phyloP scores from a whole-genome alignment of 768 basidiomycete species.

The Rhizopogon vinicolor region DNA sequence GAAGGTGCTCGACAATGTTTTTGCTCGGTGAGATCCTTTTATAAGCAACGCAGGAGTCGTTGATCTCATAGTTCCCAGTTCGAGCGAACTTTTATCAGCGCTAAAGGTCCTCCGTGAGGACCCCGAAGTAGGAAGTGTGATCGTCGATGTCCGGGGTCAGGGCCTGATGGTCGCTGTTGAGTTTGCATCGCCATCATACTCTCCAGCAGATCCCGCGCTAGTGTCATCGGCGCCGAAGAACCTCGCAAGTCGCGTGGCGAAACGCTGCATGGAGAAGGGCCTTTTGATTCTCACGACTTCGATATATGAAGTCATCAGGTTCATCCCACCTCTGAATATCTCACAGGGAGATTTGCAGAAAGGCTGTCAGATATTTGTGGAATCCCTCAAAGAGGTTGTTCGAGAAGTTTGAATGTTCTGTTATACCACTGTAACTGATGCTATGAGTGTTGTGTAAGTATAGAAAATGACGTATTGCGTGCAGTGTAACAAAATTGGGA shows the following conservation, averaged over 20 bases:
- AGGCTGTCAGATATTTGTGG: conserved; percentile 59
- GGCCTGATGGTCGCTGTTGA: conserved; percentile 90
- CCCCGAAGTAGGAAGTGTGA: conserved; percentile 45
- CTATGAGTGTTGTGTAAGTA: not conserved
- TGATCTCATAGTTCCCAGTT: conserved; percentile 35
- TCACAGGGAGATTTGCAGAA: conserved; percentile 67
- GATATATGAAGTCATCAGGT: conserved; percentile 82
- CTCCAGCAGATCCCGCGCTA: conserved; percentile 43
- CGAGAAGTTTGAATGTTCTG: conserved; percentile 29
- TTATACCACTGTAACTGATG: not conserved
- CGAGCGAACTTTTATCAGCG: conserved; percentile 61
- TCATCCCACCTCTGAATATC: conserved; percentile 91
- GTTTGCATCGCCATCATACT: conserved; percentile 60
- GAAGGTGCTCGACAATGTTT: conserved; percentile 78
- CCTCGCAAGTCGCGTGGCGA: conserved; percentile 67
- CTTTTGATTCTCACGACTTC: conserved; percentile 87
- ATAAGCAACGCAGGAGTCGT: no score
- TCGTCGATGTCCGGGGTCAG: conserved; percentile 83
- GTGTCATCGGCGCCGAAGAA: conserved; percentile 37
- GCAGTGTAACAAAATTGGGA: not conserved
- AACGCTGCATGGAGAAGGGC: conserved; percentile 81
- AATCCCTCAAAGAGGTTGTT: conserved; percentile 69
- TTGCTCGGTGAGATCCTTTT: conserved; percentile 44
- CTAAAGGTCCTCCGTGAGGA: conserved; percentile 56
- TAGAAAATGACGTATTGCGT: not conserved